phyloP scores from a whole-genome alignment of 2,329 filamentous ascomycete species.

The Tympanopsis confertula region DNA sequence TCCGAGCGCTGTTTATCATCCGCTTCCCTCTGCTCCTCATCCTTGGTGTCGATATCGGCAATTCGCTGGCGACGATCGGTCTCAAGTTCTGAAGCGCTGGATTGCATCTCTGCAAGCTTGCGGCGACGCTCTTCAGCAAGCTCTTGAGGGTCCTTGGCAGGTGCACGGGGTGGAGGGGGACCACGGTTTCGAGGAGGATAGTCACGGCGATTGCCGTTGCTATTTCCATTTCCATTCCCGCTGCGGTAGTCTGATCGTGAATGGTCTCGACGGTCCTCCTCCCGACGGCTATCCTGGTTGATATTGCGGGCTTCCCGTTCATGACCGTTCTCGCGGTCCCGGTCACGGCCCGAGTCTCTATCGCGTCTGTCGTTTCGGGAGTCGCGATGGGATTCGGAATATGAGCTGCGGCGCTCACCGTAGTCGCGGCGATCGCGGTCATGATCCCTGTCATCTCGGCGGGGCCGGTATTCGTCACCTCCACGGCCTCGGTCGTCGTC shows the following conservation, averaged over 20 bases:
- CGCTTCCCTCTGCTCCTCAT: neutral
- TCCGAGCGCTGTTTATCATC: constrained; percentile 15
- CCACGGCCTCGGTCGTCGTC: too few species aligned
- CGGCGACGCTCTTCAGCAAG: constrained; percentile 17
- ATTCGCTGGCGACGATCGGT: constrained; percentile 1
- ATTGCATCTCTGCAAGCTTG: constrained; percentile 2
- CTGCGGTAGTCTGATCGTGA: too few species aligned
- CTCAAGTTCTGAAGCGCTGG: constrained; percentile 1
- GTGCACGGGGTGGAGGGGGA: too few species aligned
- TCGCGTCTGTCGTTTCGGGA: too few species aligned
- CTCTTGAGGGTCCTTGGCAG: constrained; percentile 10
- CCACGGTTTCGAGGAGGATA: neutral
- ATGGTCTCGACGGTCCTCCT: neutral
- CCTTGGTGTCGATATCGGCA: neutral
- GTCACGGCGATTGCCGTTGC: too few species aligned
- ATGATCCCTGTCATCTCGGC: too few species aligned
- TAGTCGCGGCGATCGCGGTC: too few species aligned
- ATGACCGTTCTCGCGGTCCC: constrained; percentile 3
- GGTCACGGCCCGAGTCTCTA: constrained; percentile 6
- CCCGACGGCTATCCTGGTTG: neutral
- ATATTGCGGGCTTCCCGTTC: neutral
- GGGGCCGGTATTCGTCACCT: too few species aligned
- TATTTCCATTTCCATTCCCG: too few species aligned
- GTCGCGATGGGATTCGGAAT: too few species aligned
- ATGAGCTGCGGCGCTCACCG: too few species aligned